Evolutionary conservation across 2,329 filamentous ascomycete species (phyloP), one percentile per base, ranked within the genome.

Genomic region (Trichoderma breve): DNA sequence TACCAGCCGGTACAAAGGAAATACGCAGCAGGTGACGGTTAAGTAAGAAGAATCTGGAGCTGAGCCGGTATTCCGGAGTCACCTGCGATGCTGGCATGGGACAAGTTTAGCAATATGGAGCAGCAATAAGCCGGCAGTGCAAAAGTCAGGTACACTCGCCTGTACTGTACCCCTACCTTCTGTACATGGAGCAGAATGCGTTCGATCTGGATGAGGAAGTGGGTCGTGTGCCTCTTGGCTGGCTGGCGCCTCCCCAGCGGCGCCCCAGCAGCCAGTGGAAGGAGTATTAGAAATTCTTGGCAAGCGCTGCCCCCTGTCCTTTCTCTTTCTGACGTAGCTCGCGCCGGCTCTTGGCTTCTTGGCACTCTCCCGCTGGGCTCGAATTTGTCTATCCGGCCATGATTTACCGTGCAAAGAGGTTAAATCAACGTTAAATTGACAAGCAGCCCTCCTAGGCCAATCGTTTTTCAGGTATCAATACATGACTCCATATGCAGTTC

Each of bases 121-220:
- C 9, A 21, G n/a, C 47, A 24, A 53, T 53, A 53, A 53, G 21
- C 47, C n/a, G 47, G 47, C 47, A 53, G 47, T 53, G 47, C 47
- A 51, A 53, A 24, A 24, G 28, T n/a, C 18, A 64, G 26, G 64
- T 67, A 53, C 43, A 51, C 43, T 57, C 6, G 15, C 14, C 24
- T 28, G 55, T 28, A 28, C 21, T 39, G 26, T 24, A 58, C 34
- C 32, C 32, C 1, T 34, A 34, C 32, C 30, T 43, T 43, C 18
- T 43, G 39, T 18, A 43, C 39, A 43, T n/a, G 39, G 39, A 43
- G 39, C 21, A 28, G 28, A 55, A 30, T 18, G 57, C 21, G 57
- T 62, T 53, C n/a, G 39, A 51, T 57, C 68, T 51, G 28, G 39
- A 61, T 72, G 70, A 26, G 70, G 70, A 67, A 71, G 70, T 71